Evolutionary conservation across 495 filamentous ascomycete genomes (phyloP).

Genomic region (Neurospora africana): DNA sequence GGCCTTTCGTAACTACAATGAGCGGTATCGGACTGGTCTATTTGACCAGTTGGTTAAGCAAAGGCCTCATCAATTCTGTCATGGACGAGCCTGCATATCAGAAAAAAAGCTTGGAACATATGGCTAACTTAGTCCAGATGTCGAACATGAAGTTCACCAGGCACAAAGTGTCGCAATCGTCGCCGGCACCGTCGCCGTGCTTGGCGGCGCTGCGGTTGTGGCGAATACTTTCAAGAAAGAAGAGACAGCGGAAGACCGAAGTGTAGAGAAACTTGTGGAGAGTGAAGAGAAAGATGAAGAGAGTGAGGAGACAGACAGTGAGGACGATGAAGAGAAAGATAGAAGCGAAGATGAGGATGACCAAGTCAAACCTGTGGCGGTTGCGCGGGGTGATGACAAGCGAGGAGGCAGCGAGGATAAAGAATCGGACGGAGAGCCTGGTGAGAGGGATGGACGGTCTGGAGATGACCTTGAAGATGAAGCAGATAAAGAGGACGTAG

Average conservation of each 20-base stretch:
- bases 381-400: background rate
- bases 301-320: background rate
- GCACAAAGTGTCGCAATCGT: background rate
- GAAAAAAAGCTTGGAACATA: background rate
- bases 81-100: no score
- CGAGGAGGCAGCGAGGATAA: conserved; percentile 2
- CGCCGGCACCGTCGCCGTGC: background rate
- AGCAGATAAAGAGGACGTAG: background rate
- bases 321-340: background rate
- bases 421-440: no score
- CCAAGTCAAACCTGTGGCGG: background rate
- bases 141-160: background rate
- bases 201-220: background rate
- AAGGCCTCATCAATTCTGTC: no score
- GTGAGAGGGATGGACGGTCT: background rate
- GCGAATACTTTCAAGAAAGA: background rate
- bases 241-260: background rate
- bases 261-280: background rate
- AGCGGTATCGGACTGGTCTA: no score
- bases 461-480: background rate
- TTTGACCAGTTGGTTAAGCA: no score
- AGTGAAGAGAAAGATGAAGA: background rate
- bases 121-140: background rate
- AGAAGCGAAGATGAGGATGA: background rate
- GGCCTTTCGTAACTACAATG: no score